Base-by-base conservation (phyloP, 2,329 filamentous ascomycete species). In the Cordyceps fumosorosea region DNA sequence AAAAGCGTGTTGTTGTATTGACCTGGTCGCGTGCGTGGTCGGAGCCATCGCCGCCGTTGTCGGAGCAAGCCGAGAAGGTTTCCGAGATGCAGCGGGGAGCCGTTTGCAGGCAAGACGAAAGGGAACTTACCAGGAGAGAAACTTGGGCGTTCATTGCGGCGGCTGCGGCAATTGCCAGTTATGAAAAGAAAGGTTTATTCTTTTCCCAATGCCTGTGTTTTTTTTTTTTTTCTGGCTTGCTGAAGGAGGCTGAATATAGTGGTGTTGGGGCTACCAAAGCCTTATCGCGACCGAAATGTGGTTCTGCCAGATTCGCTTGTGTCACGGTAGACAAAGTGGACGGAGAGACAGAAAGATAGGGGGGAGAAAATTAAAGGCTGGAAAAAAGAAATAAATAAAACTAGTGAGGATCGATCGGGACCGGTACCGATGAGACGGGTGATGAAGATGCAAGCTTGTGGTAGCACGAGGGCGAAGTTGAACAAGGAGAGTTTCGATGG, bases 111-210 rank as follows among this genome's bases (percentile, higher is more conserved):
- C 29, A 48, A 56, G 52, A 10, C 34, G n/a, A 26, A 34, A n/a
- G 37, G 24, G 53, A 20, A 29, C 80, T 77, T 75, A 84, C 82
- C 71, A 85, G 76, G 66, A 84, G 83, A 34, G 80, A 81, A 68
- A 84, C 80, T 70, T 84, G 81, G 62, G 81, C 81, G 67, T 81
- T 83, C 82, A 84, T 84, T 66, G 64, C 77, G 70, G 34, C 34
- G 47, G 34, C 34, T 10, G 16, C 56, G 56, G 34, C 18, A 42
- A 42, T 29, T 26, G 29, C 29, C 22, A n/a, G 26, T 8, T 51
- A 18, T 10, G 5, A 3, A 10, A 20, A 47, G 4, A 8, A 16
- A 18, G 34, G 10, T 10, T 37, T 37, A 14, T 11, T 11, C 34
- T 18, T 44, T 44, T 44, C 16, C 42, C 16, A 44, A 20, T 5